These are phyloP conservation scores for Aspergillus puulaauensis DNA, from an alignment of 2,329 filamentous ascomycete genomes.

Conservation along the genomic window DNA sequence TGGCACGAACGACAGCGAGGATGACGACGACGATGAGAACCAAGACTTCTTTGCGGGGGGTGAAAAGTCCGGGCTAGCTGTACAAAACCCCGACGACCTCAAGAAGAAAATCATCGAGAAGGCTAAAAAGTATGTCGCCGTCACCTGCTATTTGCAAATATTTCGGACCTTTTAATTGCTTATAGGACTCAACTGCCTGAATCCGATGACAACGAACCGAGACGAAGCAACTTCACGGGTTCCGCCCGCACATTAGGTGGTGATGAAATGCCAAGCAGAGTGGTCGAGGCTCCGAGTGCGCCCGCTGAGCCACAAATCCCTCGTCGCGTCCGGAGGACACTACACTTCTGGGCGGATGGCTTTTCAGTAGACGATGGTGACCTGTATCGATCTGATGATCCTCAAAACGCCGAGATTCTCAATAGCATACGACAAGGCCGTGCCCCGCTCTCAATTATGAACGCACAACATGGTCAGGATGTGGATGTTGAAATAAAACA, in stretches of 20 bases:
- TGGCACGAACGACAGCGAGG: conserved; percentile 41
- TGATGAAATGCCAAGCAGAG: conserved; percentile 60
- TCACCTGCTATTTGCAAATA: background rate
- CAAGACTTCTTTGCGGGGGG: conserved; percentile 64
- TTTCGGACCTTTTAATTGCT: background rate
- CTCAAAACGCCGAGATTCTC: conserved; percentile 60
- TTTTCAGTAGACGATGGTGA: conserved; percentile 67
- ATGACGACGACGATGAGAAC: conserved; percentile 54
- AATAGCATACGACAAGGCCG: conserved; percentile 63
- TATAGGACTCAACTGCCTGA: conserved; percentile 31
- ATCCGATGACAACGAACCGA: conserved; percentile 45
- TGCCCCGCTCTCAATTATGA: conserved; percentile 62
- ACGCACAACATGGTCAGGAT: conserved; percentile 62
- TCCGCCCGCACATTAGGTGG: conserved; percentile 65
- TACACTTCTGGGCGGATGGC: conserved; percentile 66
- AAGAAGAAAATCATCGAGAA: conserved; percentile 53
- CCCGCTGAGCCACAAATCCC: conserved; percentile 39
- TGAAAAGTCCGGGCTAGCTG: conserved; percentile 67
- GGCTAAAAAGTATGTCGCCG: conserved; percentile 35
- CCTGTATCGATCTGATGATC: conserved; percentile 63
- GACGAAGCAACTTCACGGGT: conserved; percentile 55
- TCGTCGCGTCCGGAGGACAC: conserved; percentile 56
- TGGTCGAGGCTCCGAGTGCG: conserved; percentile 53
- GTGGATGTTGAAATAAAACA: conserved; percentile 66
- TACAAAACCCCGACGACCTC: conserved; percentile 62